Percentiles rank a stretch among this genome's conserved stretches.
Evolutionary conservation across 306 rosid genomes (phyloP).

Genomic region (Hylodesmum podocarpum): DNA sequence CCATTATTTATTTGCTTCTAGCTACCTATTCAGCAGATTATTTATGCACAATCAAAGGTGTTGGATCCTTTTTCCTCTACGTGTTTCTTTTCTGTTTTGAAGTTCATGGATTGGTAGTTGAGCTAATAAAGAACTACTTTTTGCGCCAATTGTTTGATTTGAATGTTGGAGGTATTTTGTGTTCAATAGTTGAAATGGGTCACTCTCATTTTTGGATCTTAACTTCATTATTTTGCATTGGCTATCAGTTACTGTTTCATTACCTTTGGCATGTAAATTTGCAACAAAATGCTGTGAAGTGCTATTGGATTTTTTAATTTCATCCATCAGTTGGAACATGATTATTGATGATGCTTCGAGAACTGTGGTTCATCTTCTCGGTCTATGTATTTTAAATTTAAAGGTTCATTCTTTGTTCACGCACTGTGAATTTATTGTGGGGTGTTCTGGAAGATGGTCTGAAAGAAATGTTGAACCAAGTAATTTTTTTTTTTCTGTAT

Average conservation of each 20-base stretch:
- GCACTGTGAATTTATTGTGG: background rate
- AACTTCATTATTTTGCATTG: conserved; percentile 15
- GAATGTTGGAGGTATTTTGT: conserved; percentile 1
- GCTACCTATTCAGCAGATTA: conserved; percentile 25
- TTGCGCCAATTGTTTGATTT: background rate
- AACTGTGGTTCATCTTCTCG: background rate
- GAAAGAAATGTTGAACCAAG: background rate
- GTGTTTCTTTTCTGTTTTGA: background rate
- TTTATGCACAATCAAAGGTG: conserved; percentile 47
- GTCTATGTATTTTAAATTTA: background rate
- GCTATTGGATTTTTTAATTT: background rate
- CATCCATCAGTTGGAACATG: background rate
- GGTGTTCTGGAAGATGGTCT: background rate
- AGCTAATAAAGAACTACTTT: background rate
- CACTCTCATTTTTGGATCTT: conserved; percentile 21
- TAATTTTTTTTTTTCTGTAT: background rate
- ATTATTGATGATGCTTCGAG: background rate
- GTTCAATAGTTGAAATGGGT: conserved; percentile 34
- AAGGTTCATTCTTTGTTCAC: conserved; percentile 12
- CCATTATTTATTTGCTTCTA: conserved; percentile 8
- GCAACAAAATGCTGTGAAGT: background rate
- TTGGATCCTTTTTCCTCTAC: conserved; percentile 28
- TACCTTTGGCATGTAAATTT: background rate
- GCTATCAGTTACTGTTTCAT: conserved; percentile 48
- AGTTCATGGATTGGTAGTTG: background rate